Evolutionary conservation across 345 rosid species (phyloP), one percentile per base, ranked within the genome.

Genomic region (Lepidium aucheri): DNA sequence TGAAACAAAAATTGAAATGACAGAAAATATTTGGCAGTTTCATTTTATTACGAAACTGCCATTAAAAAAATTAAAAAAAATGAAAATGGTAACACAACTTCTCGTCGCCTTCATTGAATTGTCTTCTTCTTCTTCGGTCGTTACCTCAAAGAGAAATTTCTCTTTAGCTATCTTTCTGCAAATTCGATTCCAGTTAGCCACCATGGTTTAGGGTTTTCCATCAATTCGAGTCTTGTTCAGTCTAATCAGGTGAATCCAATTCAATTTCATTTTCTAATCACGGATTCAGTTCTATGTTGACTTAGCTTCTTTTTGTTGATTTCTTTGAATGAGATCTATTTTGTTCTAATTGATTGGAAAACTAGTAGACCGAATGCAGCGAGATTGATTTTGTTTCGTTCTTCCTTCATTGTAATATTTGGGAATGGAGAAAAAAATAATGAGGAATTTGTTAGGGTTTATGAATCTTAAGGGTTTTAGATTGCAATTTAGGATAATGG

Each of bases 161-260:
- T 60, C 62, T n/a, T 33, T 58, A 1, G 22, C 49, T 67, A 53
- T 67, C 34, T 67, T 3, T 28, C 57, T 2, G 73, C 68, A 18
- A 60, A 67, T 53, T 73, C 43, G 44, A 20, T 67, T 28, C 49
- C 51, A 63, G 52, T 66, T 28, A 58, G 67, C 43, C 61, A 52
- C 62, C 69, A 28, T 1, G 77, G 73, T 17, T 60, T 66, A 45
- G 72, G 72, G 1, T 73, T 67, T 40, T 59, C 72, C 41, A 20
- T 65, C 58, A 71, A 63, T 71, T 71, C 75, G 16, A 55, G 65
- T 47, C 40, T 36, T 5, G 1, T 44, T 9, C 73, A 73, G 68
- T 60, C 77, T 44, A 38, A 73, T 53, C 77, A 73, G 72, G 77
- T 73, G 26, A 22, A 34, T 57, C 3, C 8, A 14, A 18, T n/a